A percentile compares a stretch with the other conserved stretches of the same genome.
These are phyloP conservation scores for Graphilbum ipis-grandicollis DNA, from an alignment of 2,329 filamentous ascomycete genomes.

Conservation along the genomic window DNA sequence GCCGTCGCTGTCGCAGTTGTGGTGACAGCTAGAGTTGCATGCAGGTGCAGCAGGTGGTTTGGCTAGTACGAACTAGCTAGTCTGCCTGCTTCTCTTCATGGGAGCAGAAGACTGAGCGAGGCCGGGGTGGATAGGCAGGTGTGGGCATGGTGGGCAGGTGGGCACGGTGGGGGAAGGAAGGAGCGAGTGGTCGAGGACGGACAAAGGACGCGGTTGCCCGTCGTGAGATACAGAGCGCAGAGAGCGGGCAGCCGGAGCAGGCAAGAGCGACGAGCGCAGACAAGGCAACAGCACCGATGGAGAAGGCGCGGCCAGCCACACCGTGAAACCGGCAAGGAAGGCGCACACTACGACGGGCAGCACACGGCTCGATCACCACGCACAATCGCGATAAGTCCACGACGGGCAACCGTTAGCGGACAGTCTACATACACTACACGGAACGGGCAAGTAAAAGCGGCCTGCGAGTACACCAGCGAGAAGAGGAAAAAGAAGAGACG, in stretches of 20 bases:
- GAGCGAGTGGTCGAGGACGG: not conserved
- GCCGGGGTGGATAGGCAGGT: too few species aligned
- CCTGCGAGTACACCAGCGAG: not conserved
- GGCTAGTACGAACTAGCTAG: not conserved
- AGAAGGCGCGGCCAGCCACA: too few species aligned
- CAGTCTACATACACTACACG: too few species aligned
- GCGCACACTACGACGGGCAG: too few species aligned
- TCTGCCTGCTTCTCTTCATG: too few species aligned
- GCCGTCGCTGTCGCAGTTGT: slow-evolving; percentile 1
- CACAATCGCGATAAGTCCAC: not conserved
- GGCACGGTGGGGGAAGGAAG: not conserved
- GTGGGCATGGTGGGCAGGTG: not conserved
- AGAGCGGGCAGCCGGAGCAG: too few species aligned
- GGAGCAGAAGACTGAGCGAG: slow-evolving; percentile 2
- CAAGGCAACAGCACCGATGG: too few species aligned
- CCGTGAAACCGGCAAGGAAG: not conserved
- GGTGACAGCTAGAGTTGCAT: slow-evolving; percentile 4
- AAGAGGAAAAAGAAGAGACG: not conserved
- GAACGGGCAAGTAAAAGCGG: not conserved
- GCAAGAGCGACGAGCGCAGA: too few species aligned
- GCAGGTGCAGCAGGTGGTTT: slow-evolving; percentile 1
- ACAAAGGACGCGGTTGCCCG: too few species aligned
- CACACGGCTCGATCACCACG: too few species aligned
- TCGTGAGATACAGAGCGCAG: too few species aligned
- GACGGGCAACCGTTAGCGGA: too few species aligned